Base-by-base conservation (phyloP, 257 asterid genomes). In the Primulina huaijiensis region DNA sequence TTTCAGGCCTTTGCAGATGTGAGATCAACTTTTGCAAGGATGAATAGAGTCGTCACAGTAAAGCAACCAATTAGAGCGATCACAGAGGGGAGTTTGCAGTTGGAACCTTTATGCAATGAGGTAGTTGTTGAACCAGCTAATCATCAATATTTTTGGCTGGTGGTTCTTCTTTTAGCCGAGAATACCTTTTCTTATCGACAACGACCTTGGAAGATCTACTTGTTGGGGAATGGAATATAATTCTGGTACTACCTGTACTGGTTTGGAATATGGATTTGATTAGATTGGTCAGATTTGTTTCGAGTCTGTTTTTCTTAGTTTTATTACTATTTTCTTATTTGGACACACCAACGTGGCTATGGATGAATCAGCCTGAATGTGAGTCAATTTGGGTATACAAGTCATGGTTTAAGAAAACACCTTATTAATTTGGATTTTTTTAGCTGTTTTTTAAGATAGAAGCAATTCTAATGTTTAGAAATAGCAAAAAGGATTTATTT, bases 31-130 rank as follows among this genome's bases (percentile, higher is more conserved):
- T 83, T 69, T 67, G 79, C 75, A 40, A 63, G 67, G 64, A 79
- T 80, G 88, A 84, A 46, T 71, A 81, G 64, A 61, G 21, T 23
- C 21, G 16, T 70, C 27, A 87, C 58, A 81, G 68, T 69, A 43
- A 89, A 89, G 73, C 82, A 81, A 57, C 84, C 83, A 33, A 20
- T 60, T 19, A 82, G 88, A 75, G 75, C 63, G 67, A 78, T 88
- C 67, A 77, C 80, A 21, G 96, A 81, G 79, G 73, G 78, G 74
- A 75, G 76, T 73, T 75, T 90, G 85, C 81, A 67, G 35, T 82
- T 90, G 74, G 92, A 90, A 82, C 96, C 92, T 71, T 68, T 90
- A 78, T 64, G 90, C 71, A 38, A 35, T 34, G 88, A 88, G 95
- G 97, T 90, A 77, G 68, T 62, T 46, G n/a, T 37, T n/a, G 56